phyloP scores from a whole-genome alignment of 305 asterid species.

The Fraxinus dipetala region DNA sequence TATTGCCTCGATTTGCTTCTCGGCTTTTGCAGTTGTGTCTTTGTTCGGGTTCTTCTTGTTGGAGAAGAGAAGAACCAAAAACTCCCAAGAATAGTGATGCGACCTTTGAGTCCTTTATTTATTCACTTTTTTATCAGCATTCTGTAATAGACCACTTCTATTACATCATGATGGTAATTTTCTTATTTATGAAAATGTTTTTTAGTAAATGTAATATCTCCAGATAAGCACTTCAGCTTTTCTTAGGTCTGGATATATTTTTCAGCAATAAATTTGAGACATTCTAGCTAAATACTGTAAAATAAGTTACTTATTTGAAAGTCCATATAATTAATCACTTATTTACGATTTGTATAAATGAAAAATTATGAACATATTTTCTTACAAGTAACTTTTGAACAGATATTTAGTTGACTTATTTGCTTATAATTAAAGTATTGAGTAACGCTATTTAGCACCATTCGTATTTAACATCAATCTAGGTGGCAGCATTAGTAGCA shows the following conservation, averaged over 20 bases:
- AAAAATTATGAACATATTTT: no score
- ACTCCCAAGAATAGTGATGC: conserved; percentile 29
- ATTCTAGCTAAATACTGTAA: neutral
- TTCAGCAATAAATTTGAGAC: neutral
- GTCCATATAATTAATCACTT: no score
- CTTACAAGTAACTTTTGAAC: neutral
- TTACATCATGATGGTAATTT: no score
- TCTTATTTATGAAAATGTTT: no score
- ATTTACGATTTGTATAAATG: neutral
- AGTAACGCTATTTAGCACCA: no score
- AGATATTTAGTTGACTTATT: neutral
- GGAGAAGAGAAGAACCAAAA: conserved; percentile 50
- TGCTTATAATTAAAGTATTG: neutral
- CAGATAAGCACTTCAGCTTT: no score
- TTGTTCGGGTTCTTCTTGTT: conserved; percentile 51
- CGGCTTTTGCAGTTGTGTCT: conserved; percentile 56
- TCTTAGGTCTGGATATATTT: neutral
- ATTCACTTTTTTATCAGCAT: no score
- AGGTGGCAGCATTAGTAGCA: no score
- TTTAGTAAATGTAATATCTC: no score
- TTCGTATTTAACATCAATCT: no score
- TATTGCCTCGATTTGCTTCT: conserved; percentile 55
- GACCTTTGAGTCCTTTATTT: neutral
- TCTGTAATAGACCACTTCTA: no score
- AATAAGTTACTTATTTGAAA: no score